A percentile compares a stretch with the other conserved stretches of the same genome.
phyloP scores from a whole-genome alignment of 2,329 filamentous ascomycete species.

The Pestalotiopsis sp. region DNA sequence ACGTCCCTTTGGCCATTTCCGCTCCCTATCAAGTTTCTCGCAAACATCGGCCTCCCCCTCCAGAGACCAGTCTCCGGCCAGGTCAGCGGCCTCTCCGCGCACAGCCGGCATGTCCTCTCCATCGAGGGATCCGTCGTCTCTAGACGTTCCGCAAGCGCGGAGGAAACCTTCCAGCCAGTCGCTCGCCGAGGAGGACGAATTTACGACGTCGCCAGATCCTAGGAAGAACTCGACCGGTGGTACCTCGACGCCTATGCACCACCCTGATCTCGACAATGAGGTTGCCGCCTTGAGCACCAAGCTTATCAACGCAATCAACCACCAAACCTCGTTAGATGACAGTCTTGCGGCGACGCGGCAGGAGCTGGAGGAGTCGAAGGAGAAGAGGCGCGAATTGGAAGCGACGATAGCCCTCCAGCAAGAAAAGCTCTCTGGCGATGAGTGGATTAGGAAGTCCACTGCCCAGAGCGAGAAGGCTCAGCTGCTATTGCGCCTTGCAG shows the following conservation, averaged over 20 bases:
- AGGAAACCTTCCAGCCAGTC: constrained; percentile 40
- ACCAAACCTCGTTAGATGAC: constrained; percentile 91
- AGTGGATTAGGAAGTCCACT: constrained; percentile 74
- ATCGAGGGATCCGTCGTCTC: constrained; percentile 29
- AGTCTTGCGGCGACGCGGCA: constrained; percentile 79
- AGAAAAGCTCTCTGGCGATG: constrained; percentile 71
- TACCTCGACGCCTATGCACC: constrained; percentile 40
- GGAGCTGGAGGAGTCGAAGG: constrained; percentile 75
- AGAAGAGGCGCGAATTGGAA: constrained; percentile 71
- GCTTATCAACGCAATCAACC: constrained; percentile 95
- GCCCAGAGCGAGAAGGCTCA: constrained; percentile 73
- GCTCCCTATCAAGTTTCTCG: constrained; percentile 55
- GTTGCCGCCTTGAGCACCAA: constrained; percentile 92
- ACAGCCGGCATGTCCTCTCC: neutral
- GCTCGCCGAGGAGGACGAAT: constrained; percentile 57
- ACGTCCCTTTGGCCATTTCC: constrained; percentile 50
- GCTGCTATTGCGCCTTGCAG: constrained; percentile 59
- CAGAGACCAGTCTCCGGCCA: constrained; percentile 38
- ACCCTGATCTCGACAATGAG: constrained; percentile 67
- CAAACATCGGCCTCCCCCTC: constrained; percentile 43
- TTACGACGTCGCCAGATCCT: constrained; percentile 72
- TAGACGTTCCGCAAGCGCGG: constrained; percentile 34
- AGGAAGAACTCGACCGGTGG: constrained; percentile 51
- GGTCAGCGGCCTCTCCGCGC: constrained; percentile 26
- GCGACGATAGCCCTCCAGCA: constrained; percentile 66